Evolutionary conservation across 164 flowering plant species (phyloP).

Genomic region (Paratinospora sagittata): DNA sequence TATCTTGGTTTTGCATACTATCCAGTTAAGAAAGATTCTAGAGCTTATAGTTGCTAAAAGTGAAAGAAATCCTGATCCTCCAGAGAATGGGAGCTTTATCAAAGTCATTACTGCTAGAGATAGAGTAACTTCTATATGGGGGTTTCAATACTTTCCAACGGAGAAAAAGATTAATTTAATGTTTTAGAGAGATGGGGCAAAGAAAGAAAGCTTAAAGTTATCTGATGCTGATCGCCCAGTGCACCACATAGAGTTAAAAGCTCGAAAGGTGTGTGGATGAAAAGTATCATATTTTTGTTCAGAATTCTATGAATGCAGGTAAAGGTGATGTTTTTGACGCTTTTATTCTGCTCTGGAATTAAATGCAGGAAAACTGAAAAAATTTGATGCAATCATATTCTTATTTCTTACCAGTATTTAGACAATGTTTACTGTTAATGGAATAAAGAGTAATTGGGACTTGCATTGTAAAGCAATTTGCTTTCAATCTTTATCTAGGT

Average conservation of each 20-base stretch:
- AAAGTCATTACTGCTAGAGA: slow-evolving; percentile 51
- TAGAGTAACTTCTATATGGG: slow-evolving; percentile 27
- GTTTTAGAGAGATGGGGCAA: slow-evolving; percentile 57
- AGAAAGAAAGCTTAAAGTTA: slow-evolving; percentile 53
- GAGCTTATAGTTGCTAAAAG: slow-evolving; percentile 75
- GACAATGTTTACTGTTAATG: not conserved
- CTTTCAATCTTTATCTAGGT: not conserved
- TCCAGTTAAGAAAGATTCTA: slow-evolving; percentile 81
- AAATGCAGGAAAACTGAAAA: slow-evolving; percentile 13
- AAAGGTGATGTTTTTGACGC: slow-evolving; percentile 36
- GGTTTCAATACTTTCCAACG: slow-evolving; percentile 8
- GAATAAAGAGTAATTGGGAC: not conserved
- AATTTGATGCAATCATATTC: not conserved
- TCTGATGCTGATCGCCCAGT: slow-evolving; percentile 60
- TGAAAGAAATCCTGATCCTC: slow-evolving; percentile 43
- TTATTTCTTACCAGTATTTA: not conserved
- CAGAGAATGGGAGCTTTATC: slow-evolving; percentile 46
- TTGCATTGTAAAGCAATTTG: not conserved
- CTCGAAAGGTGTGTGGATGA: slow-evolving; percentile 43
- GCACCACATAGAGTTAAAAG: slow-evolving; percentile 35
- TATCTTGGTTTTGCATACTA: slow-evolving; percentile 40
- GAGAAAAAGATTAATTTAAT: slow-evolving; percentile 43
- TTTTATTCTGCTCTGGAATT: slow-evolving; percentile 27
- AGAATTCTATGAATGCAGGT: slow-evolving; percentile 53
- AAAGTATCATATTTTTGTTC: slow-evolving; percentile 45